Conservation (phyloP, 768 basidiomycete species). For the Phaffia tasmanica region DNA sequence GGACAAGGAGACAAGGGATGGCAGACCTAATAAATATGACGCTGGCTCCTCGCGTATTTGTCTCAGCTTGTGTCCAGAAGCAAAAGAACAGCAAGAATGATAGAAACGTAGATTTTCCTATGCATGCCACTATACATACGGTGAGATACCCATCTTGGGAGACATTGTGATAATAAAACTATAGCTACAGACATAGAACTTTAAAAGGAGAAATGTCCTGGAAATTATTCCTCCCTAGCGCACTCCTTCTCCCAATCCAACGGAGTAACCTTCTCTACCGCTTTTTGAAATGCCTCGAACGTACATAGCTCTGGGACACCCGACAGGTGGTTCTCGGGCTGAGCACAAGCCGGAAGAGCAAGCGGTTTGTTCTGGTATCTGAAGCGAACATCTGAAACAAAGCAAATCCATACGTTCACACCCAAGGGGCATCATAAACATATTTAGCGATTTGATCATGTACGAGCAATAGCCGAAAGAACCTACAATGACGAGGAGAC, state of each 20-base stretch:
- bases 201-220: too few relatives aligned
- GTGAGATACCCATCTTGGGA: too few relatives aligned
- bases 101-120: too few relatives aligned
- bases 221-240: conserved; percentile 30
- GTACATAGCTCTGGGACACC: conserved; percentile 66
- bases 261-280: conserved; percentile 54
- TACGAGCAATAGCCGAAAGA: conserved; percentile 42
- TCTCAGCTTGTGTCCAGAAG: too few relatives aligned
- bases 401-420: background rate
- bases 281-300: conserved; percentile 33
- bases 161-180: too few relatives aligned
- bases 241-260: conserved; percentile 59
- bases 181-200: too few relatives aligned
- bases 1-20: conserved; percentile 8
- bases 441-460: background rate
- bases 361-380: conserved; percentile 62
- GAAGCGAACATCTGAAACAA: conserved; percentile 52
- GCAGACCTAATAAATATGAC: background rate
- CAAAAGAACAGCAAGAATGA: too few relatives aligned
- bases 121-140: too few relatives aligned
- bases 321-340: conserved; percentile 54
- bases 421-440: background rate
- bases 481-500: conserved; percentile 44
- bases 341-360: conserved; percentile 54
- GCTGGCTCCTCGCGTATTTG: too few relatives aligned